Evolutionary conservation across 371 early-diverging fungal genomes (phyloP).

Genomic region (Mucor racemosus): DNA sequence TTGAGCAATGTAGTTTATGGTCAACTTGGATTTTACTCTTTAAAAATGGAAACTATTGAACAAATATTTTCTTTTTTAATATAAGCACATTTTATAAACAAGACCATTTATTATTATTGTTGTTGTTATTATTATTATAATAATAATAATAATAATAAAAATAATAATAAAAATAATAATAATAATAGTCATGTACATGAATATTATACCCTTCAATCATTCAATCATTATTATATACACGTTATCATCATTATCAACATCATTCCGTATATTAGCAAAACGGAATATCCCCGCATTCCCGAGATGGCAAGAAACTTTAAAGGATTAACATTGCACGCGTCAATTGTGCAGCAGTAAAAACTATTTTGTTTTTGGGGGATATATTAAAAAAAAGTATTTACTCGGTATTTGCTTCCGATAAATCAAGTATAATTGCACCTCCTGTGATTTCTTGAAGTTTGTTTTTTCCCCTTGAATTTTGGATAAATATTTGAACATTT

Average conservation of each 20-base stretch:
- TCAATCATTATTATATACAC: too few relatives aligned
- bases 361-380: constrained; percentile 17
- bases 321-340: constrained; percentile 20
- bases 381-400: constrained; percentile 23
- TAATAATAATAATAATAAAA: too few relatives aligned
- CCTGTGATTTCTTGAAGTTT: not conserved
- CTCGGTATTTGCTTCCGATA: constrained; percentile 23
- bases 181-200: too few relatives aligned
- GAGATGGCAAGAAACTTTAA: not conserved
- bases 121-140: too few relatives aligned
- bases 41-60: too few relatives aligned
- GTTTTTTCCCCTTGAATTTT: not conserved
- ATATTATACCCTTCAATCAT: too few relatives aligned
- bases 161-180: too few relatives aligned
- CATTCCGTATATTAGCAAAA: constrained; percentile 9
- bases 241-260: too few relatives aligned
- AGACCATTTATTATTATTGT: not conserved
- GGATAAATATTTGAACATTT: constrained; percentile 23
- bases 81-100: constrained; percentile 11
- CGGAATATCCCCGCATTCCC: constrained; percentile 35
- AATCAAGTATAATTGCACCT: constrained; percentile 7
- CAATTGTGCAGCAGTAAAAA: constrained; percentile 26
- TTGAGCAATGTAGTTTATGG: not conserved
- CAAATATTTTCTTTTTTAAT: constrained; percentile 13
- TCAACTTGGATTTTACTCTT: too few relatives aligned